Base-by-base conservation (phyloP, 139 green algal species). In the Chlorella sp. region DNA sequence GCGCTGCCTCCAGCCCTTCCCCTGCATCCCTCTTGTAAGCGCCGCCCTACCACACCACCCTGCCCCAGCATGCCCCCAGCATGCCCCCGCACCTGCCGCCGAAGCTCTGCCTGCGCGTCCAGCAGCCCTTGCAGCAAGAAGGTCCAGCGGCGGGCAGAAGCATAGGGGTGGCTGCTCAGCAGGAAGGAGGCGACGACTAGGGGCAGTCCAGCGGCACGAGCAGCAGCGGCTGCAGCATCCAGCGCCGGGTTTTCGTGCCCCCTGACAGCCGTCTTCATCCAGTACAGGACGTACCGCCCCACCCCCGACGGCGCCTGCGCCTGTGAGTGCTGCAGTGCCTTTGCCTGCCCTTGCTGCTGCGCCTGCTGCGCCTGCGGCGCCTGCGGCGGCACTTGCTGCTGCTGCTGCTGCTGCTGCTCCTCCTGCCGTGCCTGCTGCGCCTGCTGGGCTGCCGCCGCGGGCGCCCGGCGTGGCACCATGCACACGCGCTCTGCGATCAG, bases 111-210 rank as follows among this genome's bases (percentile, higher is more conserved):
- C 68, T 88, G 84, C 2, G 39, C 84, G 16, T 88, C 84, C 39
- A 66, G 42, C 84, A 88, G 32, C 40, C 84, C 84, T 32, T 88
- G 39, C 39, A 88, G 66, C 30, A 61, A 15, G 42, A 88, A 88
- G 3, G 24, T 42, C 36, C 48, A 66, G 1, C 84, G 64, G 37
- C 84, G 68, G 1, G 42, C 24, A 19, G 84, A 88, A 14, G 68
- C 84, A 40, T 81, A 81, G 16, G 84, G 84, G 84, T 88, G 84
- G 68, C 26, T 48, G 68, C 37, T 68, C 66, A 88, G 84, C 64
- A 88, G 84, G 68, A 88, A 88, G 30, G 66, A 88, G 30, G 84
- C 84, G 26, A 80, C 68, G 37, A 88, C 66, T 68, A 88, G 84
- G 11, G 84, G 84, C 68, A 88, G 39, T 39, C 84, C 66, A 5